Base-by-base conservation (phyloP, 2,329 filamentous ascomycete species). In the Ilyonectria sp. region DNA sequence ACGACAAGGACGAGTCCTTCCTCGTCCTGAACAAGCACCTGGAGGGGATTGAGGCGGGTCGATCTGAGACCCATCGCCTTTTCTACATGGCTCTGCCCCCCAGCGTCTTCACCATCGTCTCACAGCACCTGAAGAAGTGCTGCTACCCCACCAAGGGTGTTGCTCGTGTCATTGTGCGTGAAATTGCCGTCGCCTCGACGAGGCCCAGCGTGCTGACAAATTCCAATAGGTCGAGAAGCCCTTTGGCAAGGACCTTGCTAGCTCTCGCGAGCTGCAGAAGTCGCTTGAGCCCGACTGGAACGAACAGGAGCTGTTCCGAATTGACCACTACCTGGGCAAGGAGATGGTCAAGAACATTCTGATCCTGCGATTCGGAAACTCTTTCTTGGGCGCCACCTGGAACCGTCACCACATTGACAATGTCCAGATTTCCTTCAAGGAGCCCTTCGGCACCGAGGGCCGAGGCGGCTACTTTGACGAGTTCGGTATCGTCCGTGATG, bases 301-400 rank as follows among this genome's bases (percentile, higher is more conserved):
- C 79, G 97, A 99, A 84, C 95, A 98, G 60, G 96, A 99, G 85
- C 92, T 99, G 74, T 99, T 97, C 91, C 94, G 96, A 79, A 99
- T 99, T 78, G 96, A 99, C 82, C 96, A 99, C 86, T 99, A 99
- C 83, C 90, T 99, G 54, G 97, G 97, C 78, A 99, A 99, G 89
- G 96, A 99, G 85, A 99, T 99, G 96, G 96, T 99, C 78, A 99
- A 99, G 91, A 99, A 99, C 85, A 97, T 99, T 75, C 89, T 99
- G 74, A 98, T 99, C 76, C 90, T 99, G 74, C 91, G 97, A 80
- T 99, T 99, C 80, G 97, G 96, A 76, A 99, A 99, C 86, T 95
- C 97, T 75, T 99, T 99, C 89, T 93, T 99, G 76, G 95, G 95
- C 73, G 95, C 96, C 49, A 99, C 95, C 67, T 99, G 96, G 96